Evolutionary conservation across 225 moss, liverwort and hornwort genomes (phyloP).

Genomic region (Polytrichum commune): DNA sequence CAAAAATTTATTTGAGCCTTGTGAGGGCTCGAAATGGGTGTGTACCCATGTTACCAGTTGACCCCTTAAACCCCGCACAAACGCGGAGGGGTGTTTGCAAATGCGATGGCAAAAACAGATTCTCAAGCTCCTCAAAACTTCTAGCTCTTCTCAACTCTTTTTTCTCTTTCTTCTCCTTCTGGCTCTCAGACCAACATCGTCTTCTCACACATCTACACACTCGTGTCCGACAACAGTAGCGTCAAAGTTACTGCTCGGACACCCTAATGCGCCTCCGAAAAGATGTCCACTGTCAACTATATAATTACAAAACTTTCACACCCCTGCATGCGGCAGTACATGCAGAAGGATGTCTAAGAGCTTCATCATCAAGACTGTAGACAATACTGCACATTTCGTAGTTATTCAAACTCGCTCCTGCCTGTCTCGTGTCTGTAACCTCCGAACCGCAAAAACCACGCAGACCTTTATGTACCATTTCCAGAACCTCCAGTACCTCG

Average conservation of each 20-base stretch:
- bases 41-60: neutral
- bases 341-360: no score
- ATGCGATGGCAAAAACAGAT: neutral
- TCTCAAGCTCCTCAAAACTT: neutral
- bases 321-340: neutral
- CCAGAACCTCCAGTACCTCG: slow-evolving; percentile 15
- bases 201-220: neutral
- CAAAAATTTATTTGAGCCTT: neutral
- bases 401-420: slow-evolving; percentile 3
- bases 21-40: slow-evolving; percentile 3
- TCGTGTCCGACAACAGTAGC: neutral
- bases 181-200: no score
- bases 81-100: neutral
- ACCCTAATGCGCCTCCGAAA: neutral
- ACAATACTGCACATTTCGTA: slow-evolving; percentile 17
- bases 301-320: slow-evolving; percentile 5
- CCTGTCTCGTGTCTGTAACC: slow-evolving; percentile 32
- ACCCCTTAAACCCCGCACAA: neutral
- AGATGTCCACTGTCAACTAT: neutral
- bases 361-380: slow-evolving; percentile 5
- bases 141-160: no score
- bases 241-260: neutral
- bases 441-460: slow-evolving; percentile 8
- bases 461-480: slow-evolving; percentile 2
- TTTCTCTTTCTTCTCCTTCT: no score